These are phyloP conservation scores for Fagus crenata DNA, from an alignment of 306 rosid species.

Conservation along the genomic window DNA sequence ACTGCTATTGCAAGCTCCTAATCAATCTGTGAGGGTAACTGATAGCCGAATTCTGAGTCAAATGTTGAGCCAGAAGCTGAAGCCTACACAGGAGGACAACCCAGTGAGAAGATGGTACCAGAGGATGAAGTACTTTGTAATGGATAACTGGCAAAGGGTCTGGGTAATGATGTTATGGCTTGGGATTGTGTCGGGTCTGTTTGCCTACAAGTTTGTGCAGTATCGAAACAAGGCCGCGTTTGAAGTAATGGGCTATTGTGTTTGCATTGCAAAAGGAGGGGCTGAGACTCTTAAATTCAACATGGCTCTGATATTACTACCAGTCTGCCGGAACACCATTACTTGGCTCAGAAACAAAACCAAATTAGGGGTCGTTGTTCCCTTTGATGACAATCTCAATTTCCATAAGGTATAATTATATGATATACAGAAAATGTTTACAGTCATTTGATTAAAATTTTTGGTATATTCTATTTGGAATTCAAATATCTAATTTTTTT, in stretches of 20 bases:
- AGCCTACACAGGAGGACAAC: slow-evolving; percentile 48
- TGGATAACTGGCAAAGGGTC: slow-evolving; percentile 59
- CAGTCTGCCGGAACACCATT: slow-evolving; percentile 66
- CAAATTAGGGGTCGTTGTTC: slow-evolving; percentile 45
- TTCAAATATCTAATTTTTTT: not conserved
- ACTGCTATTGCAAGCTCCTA: slow-evolving; percentile 53
- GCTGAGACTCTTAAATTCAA: slow-evolving; percentile 65
- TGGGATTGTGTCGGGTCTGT: slow-evolving; percentile 34
- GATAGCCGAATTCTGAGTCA: slow-evolving; percentile 57
- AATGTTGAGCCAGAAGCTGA: slow-evolving; percentile 56
- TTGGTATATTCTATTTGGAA: not conserved
- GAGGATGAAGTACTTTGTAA: slow-evolving; percentile 39
- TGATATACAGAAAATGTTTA: not conserved
- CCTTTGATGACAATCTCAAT: slow-evolving; percentile 60
- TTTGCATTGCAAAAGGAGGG: slow-evolving; percentile 60
- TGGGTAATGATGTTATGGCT: slow-evolving; percentile 59
- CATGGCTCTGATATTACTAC: slow-evolving; percentile 58
- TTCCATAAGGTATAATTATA: slow-evolving; percentile 43
- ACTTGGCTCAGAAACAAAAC: slow-evolving; percentile 71
- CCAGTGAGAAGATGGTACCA: slow-evolving; percentile 27
- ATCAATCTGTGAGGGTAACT: slow-evolving; percentile 44
- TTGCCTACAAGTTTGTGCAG: slow-evolving; percentile 54
- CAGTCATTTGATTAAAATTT: not conserved
- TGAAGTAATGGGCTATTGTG: slow-evolving; percentile 56
- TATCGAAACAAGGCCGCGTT: slow-evolving; percentile 43